Evolutionary conservation across 192 early-diverging fungal genomes (phyloP), one percentile per base, ranked within the genome.

Genomic region (Linnemannia schmuckeri): DNA sequence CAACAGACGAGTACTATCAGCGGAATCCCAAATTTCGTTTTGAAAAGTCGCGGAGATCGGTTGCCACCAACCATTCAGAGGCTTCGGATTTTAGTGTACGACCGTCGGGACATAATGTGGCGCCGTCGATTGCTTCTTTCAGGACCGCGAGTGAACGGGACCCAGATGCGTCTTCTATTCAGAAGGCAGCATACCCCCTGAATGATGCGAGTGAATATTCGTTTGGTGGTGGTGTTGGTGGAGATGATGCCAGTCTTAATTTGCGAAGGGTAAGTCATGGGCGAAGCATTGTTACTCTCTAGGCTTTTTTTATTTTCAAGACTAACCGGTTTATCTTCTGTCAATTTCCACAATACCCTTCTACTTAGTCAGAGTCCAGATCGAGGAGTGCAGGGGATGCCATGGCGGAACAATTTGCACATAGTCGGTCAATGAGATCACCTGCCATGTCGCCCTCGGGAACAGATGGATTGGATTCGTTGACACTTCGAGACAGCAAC

Each of bases 81-180:
- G 75, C 78, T 9, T 86, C 83, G 8, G 83, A 86, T 18, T 74
- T 77, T 37, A 86, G 83, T 33, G 40, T 79, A 2, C 77, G 78
- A 10, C 77, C 72, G 0, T 72, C 68, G 1, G 75, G 80, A 1
- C 52, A 84, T 20, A 71, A 72, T 38, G 73, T 38, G 1, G 66
- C 83, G 8, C 83, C 83, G 6, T 86, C 83, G 12, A 86, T 86
- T 27, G 30, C 70, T 24, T 86, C 83, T 6, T 80, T 86, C 46
- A 76, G 52, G 40, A 86, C 83, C 10, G 49, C 77, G 7, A 81
- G 71, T 47, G 83, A 86, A 35, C 54, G 79, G 22, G 83, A 86
- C 30, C 70, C 33, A 3, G 81, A 82, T 72, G 71, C 33, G 22
- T 70, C 68, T 22, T 77, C 81, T 30, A 68, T 82, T 18, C 73